These are phyloP conservation scores for Pseudomicrostroma phylloplanum DNA, from an alignment of 1,284 basidiomycete species.

Conservation along the genomic window DNA sequence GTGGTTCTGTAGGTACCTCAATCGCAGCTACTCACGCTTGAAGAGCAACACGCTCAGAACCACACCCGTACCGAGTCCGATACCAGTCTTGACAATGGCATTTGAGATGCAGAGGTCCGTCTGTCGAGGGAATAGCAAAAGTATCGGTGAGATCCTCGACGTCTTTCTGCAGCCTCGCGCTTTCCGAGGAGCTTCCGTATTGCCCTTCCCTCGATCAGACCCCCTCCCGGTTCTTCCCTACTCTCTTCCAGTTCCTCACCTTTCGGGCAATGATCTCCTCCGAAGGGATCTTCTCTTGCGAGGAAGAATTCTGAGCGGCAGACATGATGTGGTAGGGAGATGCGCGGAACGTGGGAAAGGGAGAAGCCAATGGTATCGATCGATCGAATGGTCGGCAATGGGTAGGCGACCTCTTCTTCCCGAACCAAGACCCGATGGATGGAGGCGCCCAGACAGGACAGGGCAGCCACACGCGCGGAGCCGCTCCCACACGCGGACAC, in stretches of 20 bases:
- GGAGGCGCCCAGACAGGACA: too few species aligned
- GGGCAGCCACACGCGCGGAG: too few species aligned
- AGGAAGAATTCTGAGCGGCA: conserved; percentile 12
- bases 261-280: conserved; percentile 80
- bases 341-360: too few species aligned
- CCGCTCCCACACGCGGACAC: too few species aligned
- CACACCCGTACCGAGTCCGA: conserved; percentile 90
- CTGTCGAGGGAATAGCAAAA: conserved; percentile 15
- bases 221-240: too few species aligned
- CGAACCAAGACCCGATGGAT: too few species aligned
- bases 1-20: too few species aligned
- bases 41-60: conserved; percentile 90
- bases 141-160: background rate
- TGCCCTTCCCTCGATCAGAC: background rate
- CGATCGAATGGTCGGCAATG: too few species aligned
- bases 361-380: too few species aligned
- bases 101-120: conserved; percentile 53
- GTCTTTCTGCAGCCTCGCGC: conserved; percentile 13
- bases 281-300: conserved; percentile 58
- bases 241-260: conserved; percentile 54
- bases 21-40: conserved; percentile 65
- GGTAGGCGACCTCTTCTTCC: too few species aligned
- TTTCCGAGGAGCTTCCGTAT: conserved; percentile 16
- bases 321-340: too few species aligned
- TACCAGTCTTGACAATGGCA: conserved; percentile 64